Conservation (phyloP, 176 grass and related monocot species). For the Phyllostachys edulis region DNA sequence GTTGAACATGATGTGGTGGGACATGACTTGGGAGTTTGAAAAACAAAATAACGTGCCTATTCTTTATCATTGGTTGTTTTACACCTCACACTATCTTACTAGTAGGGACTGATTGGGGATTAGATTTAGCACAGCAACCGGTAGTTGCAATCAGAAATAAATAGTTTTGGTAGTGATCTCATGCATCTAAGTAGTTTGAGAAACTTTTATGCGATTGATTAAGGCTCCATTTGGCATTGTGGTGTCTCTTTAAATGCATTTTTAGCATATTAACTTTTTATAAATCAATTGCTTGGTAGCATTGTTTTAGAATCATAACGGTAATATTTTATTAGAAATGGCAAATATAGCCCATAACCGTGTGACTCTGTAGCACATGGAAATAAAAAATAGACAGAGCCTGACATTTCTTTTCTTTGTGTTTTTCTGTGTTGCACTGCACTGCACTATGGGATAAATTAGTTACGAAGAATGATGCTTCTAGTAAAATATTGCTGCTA, state of each 20-base stretch:
- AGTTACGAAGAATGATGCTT: not conserved
- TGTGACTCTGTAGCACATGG: not conserved
- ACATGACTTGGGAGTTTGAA: not conserved
- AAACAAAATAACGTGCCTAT: not conserved
- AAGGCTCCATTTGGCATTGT: not conserved
- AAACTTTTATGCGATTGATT: not conserved
- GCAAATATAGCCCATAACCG: not conserved
- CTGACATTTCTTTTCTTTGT: not conserved
- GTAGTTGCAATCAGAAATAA: not conserved
- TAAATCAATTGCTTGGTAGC: not conserved
- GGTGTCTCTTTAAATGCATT: not conserved
- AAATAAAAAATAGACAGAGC: not conserved
- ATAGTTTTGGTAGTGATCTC: not conserved
- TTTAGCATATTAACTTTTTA: not conserved
- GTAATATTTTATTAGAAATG: not conserved
- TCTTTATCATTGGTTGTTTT: not conserved
- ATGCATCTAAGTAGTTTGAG: not conserved
- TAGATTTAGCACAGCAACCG: not conserved
- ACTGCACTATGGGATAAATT: not conserved
- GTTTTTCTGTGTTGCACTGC: not conserved
- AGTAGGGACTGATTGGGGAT: not conserved
- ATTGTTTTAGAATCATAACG: not conserved
- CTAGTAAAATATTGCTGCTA: not conserved
- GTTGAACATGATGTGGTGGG: conserved; percentile 1
- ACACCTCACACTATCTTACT: not conserved